These are phyloP conservation scores for Lactarius tabidus DNA, from an alignment of 768 basidiomycete genomes.

Conservation along the genomic window DNA sequence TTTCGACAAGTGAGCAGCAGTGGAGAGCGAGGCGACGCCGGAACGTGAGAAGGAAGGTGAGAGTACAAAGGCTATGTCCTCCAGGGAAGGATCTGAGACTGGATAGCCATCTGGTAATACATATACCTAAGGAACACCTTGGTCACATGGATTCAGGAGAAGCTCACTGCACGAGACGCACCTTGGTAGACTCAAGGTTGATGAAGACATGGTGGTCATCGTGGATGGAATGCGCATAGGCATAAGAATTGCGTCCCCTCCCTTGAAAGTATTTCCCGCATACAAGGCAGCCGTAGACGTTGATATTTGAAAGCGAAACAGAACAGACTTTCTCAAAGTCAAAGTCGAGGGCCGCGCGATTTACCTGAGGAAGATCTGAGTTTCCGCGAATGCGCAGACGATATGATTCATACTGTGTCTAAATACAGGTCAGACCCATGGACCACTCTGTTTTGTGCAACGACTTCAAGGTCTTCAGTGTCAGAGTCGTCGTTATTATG, in stretches of 20 bases:
- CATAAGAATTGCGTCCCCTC: slow-evolving; percentile 87
- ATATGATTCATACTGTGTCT: slow-evolving; percentile 67
- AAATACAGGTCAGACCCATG: slow-evolving; percentile 84
- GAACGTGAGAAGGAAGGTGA: slow-evolving; percentile 76
- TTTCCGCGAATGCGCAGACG: slow-evolving; percentile 15
- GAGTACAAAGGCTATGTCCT: slow-evolving; percentile 91
- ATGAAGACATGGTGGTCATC: slow-evolving; percentile 99
- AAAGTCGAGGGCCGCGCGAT: slow-evolving; percentile 88
- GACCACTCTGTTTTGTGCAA: slow-evolving; percentile 31
- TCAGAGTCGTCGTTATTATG: slow-evolving; percentile 25
- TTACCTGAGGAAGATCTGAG: slow-evolving; percentile 55
- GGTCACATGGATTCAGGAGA: not conserved
- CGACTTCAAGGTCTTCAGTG: slow-evolving; percentile 30
- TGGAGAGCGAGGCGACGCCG: slow-evolving; percentile 52
- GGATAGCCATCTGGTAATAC: slow-evolving; percentile 96
- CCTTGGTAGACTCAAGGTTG: slow-evolving; percentile 91
- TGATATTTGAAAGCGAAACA: slow-evolving; percentile 93
- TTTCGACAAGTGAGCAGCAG: slow-evolving; percentile 56
- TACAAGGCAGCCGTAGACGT: slow-evolving; percentile 95
- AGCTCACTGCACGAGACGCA: slow-evolving; percentile 34
- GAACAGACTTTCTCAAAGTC: slow-evolving; percentile 99
- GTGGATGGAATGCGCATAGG: slow-evolving; percentile 95
- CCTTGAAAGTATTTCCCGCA: slow-evolving; percentile 99
- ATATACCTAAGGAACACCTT: slow-evolving; percentile 64
- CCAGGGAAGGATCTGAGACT: slow-evolving; percentile 93